phyloP scores from a whole-genome alignment of 495 filamentous ascomycete species.

The Articulospora tetracladia region DNA sequence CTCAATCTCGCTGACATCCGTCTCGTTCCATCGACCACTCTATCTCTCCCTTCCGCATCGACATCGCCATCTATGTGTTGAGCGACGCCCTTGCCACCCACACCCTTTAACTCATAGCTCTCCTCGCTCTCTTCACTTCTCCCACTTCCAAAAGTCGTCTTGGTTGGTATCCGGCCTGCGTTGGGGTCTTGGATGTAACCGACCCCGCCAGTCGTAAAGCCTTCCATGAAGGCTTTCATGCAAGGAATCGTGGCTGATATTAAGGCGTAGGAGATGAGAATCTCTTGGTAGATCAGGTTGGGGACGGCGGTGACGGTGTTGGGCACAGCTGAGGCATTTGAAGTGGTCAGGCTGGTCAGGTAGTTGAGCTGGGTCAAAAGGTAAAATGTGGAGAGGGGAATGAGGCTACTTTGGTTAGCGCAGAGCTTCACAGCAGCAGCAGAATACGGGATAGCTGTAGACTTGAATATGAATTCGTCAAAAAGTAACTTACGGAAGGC shows the following conservation, averaged over 20 bases:
- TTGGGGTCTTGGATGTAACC: neutral
- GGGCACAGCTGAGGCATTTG: neutral
- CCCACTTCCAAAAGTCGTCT: neutral
- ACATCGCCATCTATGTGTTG: neutral
- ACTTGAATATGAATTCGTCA: no score
- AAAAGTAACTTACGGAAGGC: conserved; percentile 3
- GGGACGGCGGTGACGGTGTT: neutral
- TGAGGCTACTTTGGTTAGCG: neutral
- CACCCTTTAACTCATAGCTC: neutral
- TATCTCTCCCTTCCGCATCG: neutral
- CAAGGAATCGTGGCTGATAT: conserved; percentile 14
- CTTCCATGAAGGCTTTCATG: conserved; percentile 10
- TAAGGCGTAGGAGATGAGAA: conserved; percentile 7
- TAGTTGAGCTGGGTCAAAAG: neutral
- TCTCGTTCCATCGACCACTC: neutral
- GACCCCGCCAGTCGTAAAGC: conserved; percentile 12
- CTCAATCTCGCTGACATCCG: neutral
- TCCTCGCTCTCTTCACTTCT: neutral
- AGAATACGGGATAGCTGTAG: no score
- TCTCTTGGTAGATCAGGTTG: conserved; percentile 1
- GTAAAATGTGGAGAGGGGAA: conserved; percentile 6
- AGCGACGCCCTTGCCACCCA: neutral
- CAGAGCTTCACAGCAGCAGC: neutral
- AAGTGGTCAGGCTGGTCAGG: neutral
- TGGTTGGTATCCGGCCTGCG: neutral